Evolutionary conservation across 495 filamentous ascomycete genomes (phyloP).

Genomic region (Penicillium paradoxum): DNA sequence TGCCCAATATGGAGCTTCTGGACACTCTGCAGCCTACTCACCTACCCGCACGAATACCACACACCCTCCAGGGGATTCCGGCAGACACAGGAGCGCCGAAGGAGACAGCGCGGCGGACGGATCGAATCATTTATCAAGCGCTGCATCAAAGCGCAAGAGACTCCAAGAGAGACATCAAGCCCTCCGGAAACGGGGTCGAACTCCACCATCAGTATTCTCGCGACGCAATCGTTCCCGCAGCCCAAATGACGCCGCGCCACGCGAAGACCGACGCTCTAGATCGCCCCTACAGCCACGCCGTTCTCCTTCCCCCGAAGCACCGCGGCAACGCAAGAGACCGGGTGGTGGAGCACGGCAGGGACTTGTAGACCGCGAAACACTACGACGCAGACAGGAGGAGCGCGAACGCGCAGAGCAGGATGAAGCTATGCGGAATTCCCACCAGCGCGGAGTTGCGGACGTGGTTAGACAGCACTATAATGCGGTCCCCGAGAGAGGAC

Average conservation of each 20-base stretch:
- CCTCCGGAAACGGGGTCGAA: constrained; percentile 31
- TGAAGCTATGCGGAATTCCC: constrained; percentile 44
- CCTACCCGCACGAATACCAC: not conserved
- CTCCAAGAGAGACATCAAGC: constrained; percentile 43
- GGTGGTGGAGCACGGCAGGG: constrained; percentile 75
- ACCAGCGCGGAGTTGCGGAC: constrained; percentile 64
- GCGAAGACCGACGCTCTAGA: constrained; percentile 31
- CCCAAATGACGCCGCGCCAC: constrained; percentile 21
- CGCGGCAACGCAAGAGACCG: constrained; percentile 79
- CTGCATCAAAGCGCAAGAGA: constrained; percentile 37
- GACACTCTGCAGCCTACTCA: not conserved
- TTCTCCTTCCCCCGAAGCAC: constrained; percentile 38
- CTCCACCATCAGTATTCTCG: constrained; percentile 40
- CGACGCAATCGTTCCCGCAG: constrained; percentile 37
- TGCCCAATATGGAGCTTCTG: not conserved
- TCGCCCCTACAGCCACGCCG: constrained; percentile 37
- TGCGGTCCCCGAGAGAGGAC: constrained; percentile 77
- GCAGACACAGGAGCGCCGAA: constrained; percentile 1
- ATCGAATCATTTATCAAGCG: constrained; percentile 16
- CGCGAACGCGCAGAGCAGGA: constrained; percentile 56
- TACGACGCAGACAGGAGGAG: constrained; percentile 61
- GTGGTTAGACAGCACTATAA: constrained; percentile 93
- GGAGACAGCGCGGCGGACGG: constrained; percentile 12
- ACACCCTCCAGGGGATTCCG: not conserved
- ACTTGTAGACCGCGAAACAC: constrained; percentile 61